Conservation (phyloP, 306 rosid genomes). For the Begonia peltatifolia region DNA sequence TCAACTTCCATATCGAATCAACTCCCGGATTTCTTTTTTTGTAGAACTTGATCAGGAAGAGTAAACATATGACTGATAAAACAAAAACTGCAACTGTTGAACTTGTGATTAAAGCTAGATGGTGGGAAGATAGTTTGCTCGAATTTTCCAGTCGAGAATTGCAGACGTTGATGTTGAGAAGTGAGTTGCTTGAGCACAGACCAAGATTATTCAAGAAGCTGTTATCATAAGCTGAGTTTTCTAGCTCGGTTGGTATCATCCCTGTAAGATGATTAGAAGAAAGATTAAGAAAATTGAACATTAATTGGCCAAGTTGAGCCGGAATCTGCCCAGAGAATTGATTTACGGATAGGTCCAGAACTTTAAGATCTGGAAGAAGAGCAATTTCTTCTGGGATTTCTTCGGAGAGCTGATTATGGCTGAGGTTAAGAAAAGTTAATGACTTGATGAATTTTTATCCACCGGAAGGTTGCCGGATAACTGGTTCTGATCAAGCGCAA, state of each 20-base stretch:
- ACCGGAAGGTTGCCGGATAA: slow-evolving; percentile 36
- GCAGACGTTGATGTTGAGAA: slow-evolving; percentile 25
- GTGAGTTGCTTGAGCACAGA: slow-evolving; percentile 32
- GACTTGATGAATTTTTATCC: slow-evolving; percentile 31
- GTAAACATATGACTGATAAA: slow-evolving; percentile 7
- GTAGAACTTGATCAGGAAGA: slow-evolving; percentile 15
- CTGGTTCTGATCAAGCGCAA: slow-evolving; percentile 37
- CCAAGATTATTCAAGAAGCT: slow-evolving; percentile 64
- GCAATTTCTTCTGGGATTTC: slow-evolving; percentile 28
- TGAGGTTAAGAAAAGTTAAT: slow-evolving; percentile 22
- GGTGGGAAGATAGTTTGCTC: slow-evolving; percentile 24
- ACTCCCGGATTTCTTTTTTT: slow-evolving; percentile 18
- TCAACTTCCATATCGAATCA: slow-evolving; percentile 46
- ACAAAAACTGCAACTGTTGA: slow-evolving; percentile 9
- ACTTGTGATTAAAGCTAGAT: slow-evolving; percentile 32
- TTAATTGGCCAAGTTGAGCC: not conserved
- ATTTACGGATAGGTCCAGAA: slow-evolving; percentile 52
- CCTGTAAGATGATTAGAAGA: slow-evolving; percentile 48
- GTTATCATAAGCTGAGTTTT: slow-evolving; percentile 17
- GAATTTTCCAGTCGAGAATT: slow-evolving; percentile 8
- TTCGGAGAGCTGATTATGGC: slow-evolving; percentile 38
- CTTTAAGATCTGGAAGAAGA: slow-evolving; percentile 20
- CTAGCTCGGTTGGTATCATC: slow-evolving; percentile 31
- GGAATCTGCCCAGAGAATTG: slow-evolving; percentile 59
- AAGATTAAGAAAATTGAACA: slow-evolving; percentile 17